Evolutionary conservation across 1,284 basidiomycete genomes (phyloP).

Genomic region (Papiliotrema terrestris): DNA sequence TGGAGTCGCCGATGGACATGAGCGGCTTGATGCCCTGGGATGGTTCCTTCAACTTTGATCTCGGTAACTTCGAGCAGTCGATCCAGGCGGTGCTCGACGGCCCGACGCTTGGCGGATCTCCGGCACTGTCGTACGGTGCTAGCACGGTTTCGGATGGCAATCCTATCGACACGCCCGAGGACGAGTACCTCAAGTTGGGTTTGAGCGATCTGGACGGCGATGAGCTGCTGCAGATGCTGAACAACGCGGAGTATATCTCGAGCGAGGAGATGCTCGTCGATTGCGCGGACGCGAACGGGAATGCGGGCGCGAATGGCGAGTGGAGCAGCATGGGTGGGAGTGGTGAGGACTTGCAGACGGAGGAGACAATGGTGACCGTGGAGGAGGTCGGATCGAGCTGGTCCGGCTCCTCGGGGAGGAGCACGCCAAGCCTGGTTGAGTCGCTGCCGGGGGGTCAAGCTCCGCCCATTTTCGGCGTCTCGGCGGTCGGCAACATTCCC

Average conservation of each 20-base stretch:
- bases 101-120: neutral
- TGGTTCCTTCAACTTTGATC: neutral
- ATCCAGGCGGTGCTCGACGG: neutral
- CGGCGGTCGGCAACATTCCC: no score
- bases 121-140: neutral
- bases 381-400: neutral
- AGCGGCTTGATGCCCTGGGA: neutral
- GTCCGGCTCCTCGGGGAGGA: neutral
- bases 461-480: no score
- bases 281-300: neutral
- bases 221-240: neutral
- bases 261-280: neutral
- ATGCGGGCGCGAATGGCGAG: neutral
- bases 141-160: neutral
- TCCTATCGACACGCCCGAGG: neutral
- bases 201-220: neutral
- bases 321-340: no score
- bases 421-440: neutral
- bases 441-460: no score
- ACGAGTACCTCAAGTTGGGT: neutral
- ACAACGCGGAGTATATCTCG: neutral
- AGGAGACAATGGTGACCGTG: neutral
- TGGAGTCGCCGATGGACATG: neutral
- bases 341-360: neutral
- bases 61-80: neutral